Evolutionary conservation across 179 eudicot genomes (phyloP).

Genomic region (Heliamphora pulchella): DNA sequence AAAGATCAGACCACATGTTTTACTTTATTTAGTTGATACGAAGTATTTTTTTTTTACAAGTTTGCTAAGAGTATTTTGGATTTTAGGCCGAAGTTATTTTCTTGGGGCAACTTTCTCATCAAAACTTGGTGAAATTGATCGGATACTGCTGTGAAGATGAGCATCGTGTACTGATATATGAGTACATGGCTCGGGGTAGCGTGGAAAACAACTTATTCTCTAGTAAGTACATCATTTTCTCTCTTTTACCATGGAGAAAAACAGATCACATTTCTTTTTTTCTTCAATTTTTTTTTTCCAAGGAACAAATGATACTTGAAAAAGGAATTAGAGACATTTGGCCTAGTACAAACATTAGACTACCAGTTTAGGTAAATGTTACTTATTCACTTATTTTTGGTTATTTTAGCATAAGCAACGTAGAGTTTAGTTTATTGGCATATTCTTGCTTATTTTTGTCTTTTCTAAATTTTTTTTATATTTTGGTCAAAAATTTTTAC

Average conservation of each 20-base stretch:
- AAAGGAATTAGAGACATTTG: neutral
- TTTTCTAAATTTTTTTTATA: too few relatives aligned
- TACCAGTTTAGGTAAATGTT: too few relatives aligned
- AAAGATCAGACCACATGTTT: neutral
- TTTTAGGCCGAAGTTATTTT: slow-evolving; percentile 52
- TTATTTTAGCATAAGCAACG: too few relatives aligned
- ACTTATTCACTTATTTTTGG: too few relatives aligned
- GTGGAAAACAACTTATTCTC: slow-evolving; percentile 81
- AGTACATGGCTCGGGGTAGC: slow-evolving; percentile 57
- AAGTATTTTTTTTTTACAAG: neutral
- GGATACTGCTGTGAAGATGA: slow-evolving; percentile 58
- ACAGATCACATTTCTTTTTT: neutral
- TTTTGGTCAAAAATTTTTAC: too few relatives aligned
- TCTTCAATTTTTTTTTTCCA: neutral
- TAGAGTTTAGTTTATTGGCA: too few relatives aligned
- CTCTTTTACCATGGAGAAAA: neutral
- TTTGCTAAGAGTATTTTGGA: slow-evolving; percentile 21
- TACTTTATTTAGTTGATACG: slow-evolving; percentile 13
- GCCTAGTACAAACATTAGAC: neutral
- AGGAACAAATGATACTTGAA: neutral
- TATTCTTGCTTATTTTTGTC: too few relatives aligned
- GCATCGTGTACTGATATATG: slow-evolving; percentile 47
- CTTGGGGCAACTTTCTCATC: slow-evolving; percentile 59
- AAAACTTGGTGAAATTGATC: slow-evolving; percentile 56
- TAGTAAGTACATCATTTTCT: slow-evolving; percentile 36